Percentiles rank a stretch among this genome's conserved stretches.
Conservation (phyloP, 345 rosid genomes). For the Reutealis trisperma region DNA sequence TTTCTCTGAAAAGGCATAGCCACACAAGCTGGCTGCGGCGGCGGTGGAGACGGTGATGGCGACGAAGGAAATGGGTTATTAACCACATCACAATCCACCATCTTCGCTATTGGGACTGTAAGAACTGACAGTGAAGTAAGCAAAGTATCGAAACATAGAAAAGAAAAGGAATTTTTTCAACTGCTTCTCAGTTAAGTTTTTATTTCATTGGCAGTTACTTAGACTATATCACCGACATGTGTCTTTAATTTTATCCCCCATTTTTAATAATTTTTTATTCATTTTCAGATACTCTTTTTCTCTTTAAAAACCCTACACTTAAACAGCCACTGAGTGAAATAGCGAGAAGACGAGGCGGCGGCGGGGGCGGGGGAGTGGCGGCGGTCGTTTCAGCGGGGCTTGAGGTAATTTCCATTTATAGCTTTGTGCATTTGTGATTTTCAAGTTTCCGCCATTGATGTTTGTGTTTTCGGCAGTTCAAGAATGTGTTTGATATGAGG, state of each 20-base stretch:
- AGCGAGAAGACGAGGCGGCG: not conserved
- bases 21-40: not conserved
- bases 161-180: no score
- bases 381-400: not conserved
- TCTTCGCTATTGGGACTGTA: not conserved
- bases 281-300: not conserved
- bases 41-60: not conserved
- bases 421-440: not conserved
- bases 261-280: not conserved
- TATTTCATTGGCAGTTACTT: not conserved
- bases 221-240: not conserved
- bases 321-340: not conserved
- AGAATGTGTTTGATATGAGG: not conserved
- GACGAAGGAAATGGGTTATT: not conserved
- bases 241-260: no score
- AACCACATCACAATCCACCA: not conserved
- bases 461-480: not conserved
- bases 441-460: not conserved
- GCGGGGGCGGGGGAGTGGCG: no score
- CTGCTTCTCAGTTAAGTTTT: not conserved
- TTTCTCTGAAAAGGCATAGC: not conserved
- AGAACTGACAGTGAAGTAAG: not conserved
- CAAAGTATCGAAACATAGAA: not conserved
- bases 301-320: constrained; percentile 6
- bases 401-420: not conserved